These are phyloP conservation scores for Eutrema heterophyllum DNA, from an alignment of 345 rosid genomes.

Conservation along the genomic window DNA sequence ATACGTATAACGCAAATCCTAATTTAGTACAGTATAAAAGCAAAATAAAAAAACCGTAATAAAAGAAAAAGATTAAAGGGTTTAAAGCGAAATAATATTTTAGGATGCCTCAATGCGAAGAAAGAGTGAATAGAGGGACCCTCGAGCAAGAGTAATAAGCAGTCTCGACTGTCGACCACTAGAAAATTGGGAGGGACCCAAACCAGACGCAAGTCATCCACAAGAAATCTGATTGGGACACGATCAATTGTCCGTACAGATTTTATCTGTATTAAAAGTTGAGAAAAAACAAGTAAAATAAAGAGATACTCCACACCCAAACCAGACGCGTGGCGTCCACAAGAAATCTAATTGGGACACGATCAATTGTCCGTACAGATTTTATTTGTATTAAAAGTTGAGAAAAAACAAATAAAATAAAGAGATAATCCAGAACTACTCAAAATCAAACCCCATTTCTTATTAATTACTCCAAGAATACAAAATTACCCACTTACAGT, in stretches of 20 bases:
- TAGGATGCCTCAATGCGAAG: background rate
- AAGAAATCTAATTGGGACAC: constrained; percentile 19
- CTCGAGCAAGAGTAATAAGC: constrained; percentile 7
- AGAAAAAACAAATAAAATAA: background rate
- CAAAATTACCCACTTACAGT: background rate
- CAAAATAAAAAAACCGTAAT: background rate
- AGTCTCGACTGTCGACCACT: constrained; percentile 17
- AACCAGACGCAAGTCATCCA: background rate
- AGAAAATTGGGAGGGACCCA: background rate
- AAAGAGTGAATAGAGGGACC: background rate
- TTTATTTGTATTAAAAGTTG: background rate
- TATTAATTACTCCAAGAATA: background rate
- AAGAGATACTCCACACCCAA: no score
- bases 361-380: constrained; percentile 17
- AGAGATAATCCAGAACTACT: background rate
- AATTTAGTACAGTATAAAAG: no score
- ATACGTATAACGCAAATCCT: no score
- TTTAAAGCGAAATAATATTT: background rate
- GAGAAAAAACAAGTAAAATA: no score
- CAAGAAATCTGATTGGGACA: no score
- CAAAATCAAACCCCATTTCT: background rate
- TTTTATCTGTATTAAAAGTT: no score
- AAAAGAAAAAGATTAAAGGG: background rate
- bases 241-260: no score
- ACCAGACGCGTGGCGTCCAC: background rate